Evolutionary conservation across 768 basidiomycete genomes (phyloP), one percentile per base, ranked within the genome.

Genomic region (Tremella fuciformis): DNA sequence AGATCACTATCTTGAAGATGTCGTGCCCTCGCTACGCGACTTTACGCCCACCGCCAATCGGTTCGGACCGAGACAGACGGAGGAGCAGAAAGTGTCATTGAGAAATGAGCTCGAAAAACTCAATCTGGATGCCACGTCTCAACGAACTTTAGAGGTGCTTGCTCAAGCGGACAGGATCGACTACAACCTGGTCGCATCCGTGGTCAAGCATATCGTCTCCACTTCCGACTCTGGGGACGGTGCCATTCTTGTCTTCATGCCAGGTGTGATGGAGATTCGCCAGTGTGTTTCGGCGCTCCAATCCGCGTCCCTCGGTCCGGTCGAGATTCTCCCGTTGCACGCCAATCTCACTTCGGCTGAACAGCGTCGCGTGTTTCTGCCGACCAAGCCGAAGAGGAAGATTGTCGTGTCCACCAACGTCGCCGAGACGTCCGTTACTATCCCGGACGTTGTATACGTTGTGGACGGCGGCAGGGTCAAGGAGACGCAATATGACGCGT

Each of bases 391-490:
- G 0, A 67, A 60, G 51, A 86, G 91, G 82, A 94, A 94, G 75
- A 83, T 94, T 25, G 85, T 96, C 44, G 89, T 85, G 0, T 83
- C 91, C 0, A 96, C 93, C 2, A 96, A 96, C 69, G 88, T 97
- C 26, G 55, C 65, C 19, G 55, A 91, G 85, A 92, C 90, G 1
- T 90, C 88, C 1, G 88, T 93, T 54, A 92, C 91, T 0, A 91
- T 96, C 56, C 88, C 92, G 67, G 91, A 93, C 67, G 82, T 93
- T 21, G 80, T 87, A 38, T 89, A 88, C 67, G 90, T 93, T 19
- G 82, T 93, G 13, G 91, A 94, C 69, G 79, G 84, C 0, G 91
- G 91, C 6, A 88, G 85, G 72, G 88, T 89, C 63, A 93, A 92
- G 74, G 90, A 93, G 77, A 87, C 82, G 2, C 84, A 83, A 63